phyloP scores from a whole-genome alignment of 768 basidiomycete species.

The Russula virescens region DNA sequence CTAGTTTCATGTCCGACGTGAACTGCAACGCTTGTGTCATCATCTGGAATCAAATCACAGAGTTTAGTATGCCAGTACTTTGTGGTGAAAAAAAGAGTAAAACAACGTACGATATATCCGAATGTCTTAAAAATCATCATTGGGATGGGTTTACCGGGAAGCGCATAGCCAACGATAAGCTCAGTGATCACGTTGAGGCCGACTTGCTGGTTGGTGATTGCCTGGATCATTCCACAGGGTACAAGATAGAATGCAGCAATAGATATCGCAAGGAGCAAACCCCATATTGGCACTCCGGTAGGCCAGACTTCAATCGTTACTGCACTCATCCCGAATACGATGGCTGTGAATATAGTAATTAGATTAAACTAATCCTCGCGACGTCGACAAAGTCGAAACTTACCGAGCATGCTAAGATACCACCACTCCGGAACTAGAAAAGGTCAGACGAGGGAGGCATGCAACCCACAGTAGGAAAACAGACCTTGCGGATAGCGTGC shows the following conservation, averaged over 20 bases:
- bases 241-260: slow-evolving; percentile 59
- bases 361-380: slow-evolving; percentile 1
- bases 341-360: slow-evolving; percentile 40
- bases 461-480: neutral
- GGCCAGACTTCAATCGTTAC: slow-evolving; percentile 59
- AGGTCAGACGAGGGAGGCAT: neutral
- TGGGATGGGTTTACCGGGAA: slow-evolving; percentile 62
- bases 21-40: slow-evolving; percentile 55
- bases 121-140: slow-evolving; percentile 73
- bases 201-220: slow-evolving; percentile 75
- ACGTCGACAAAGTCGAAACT: neutral
- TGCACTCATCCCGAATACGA: slow-evolving; percentile 56
- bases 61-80: neutral
- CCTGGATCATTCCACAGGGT: slow-evolving; percentile 77
- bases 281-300: slow-evolving; percentile 66
- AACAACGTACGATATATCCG: slow-evolving; percentile 20
- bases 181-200: slow-evolving; percentile 68
- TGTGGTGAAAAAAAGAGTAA: neutral
- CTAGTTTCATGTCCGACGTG: slow-evolving; percentile 70
- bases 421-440: slow-evolving; percentile 47
- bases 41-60: slow-evolving; percentile 12
- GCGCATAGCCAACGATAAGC: slow-evolving; percentile 57
- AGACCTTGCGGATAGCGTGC: slow-evolving; percentile 41
- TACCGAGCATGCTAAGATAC: slow-evolving; percentile 40
- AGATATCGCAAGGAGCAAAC: slow-evolving; percentile 46